Evolutionary conservation across 148 eudicot genomes (phyloP).

Genomic region (Fagopyrum esculentum): DNA sequence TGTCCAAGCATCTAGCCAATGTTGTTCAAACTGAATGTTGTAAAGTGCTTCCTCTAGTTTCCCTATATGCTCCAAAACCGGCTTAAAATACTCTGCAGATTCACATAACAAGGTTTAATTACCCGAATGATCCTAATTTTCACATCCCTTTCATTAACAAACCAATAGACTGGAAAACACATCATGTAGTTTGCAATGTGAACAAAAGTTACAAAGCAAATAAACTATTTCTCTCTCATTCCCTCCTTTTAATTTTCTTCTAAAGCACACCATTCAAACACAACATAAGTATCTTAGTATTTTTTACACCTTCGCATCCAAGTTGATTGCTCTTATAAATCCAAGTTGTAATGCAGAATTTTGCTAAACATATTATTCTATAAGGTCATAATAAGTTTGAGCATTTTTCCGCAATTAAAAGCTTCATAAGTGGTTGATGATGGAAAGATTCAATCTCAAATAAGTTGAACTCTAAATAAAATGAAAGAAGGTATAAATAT

Average conservation of each 20-base stretch:
- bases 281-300: too few relatives aligned
- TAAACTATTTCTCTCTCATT: too few relatives aligned
- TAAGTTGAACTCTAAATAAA: neutral
- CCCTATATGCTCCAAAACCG: constrained; percentile 68
- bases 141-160: neutral
- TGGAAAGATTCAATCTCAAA: neutral
- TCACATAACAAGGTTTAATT: constrained; percentile 11
- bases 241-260: too few relatives aligned
- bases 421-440: constrained; percentile 5
- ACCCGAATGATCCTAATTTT: neutral
- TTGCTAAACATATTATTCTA: too few relatives aligned
- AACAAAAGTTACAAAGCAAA: too few relatives aligned
- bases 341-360: too few relatives aligned
- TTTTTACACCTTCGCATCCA: too few relatives aligned
- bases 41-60: constrained; percentile 80
- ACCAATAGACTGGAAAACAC: neutral
- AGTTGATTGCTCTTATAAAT: too few relatives aligned
- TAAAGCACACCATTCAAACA: too few relatives aligned
- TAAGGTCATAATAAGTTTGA: neutral
- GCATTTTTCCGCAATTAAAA: neutral
- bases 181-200: neutral
- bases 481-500: neutral
- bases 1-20: constrained; percentile 89
- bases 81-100: constrained; percentile 76
- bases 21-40: constrained; percentile 94